A percentile compares a stretch with the other conserved stretches of the same genome.
These are phyloP conservation scores for Dysphania ambrosioides DNA, from an alignment of 148 eudicot species.

Conservation along the genomic window DNA sequence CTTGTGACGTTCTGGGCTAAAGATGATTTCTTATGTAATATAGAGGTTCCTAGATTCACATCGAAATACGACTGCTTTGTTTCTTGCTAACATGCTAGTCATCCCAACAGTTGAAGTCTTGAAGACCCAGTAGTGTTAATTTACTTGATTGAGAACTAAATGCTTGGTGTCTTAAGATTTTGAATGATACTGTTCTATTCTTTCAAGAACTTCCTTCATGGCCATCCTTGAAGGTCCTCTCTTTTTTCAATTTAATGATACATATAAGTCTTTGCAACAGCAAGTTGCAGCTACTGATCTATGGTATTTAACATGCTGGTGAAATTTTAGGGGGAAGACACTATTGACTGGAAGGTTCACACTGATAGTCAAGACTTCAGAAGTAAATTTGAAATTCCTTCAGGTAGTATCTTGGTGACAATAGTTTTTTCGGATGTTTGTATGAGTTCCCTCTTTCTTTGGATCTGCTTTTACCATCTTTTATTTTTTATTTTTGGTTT, in stretches of 20 bases:
- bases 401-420: too few relatives aligned
- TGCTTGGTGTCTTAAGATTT: constrained; percentile 5
- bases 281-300: constrained; percentile 5
- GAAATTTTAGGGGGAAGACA: constrained; percentile 33
- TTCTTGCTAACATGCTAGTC: neutral
- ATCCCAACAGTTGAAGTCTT: neutral
- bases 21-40: neutral
- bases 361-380: constrained; percentile 57
- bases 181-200: neutral
- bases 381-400: constrained; percentile 42
- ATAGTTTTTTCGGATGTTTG: neutral
- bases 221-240: neutral
- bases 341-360: constrained; percentile 41
- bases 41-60: neutral
- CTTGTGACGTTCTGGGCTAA: neutral
- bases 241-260: neutral
- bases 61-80: neutral
- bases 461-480: neutral
- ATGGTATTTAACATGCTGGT: constrained; percentile 16
- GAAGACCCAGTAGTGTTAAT: constrained; percentile 1
- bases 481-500: too few relatives aligned
- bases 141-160: neutral
- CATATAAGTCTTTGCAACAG: neutral
- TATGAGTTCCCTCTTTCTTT: neutral
- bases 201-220: neutral